Evolutionary conservation across 495 filamentous ascomycete species (phyloP), one percentile per base, ranked within the genome.

Genomic region (Lasiosphaeria miniovina): DNA sequence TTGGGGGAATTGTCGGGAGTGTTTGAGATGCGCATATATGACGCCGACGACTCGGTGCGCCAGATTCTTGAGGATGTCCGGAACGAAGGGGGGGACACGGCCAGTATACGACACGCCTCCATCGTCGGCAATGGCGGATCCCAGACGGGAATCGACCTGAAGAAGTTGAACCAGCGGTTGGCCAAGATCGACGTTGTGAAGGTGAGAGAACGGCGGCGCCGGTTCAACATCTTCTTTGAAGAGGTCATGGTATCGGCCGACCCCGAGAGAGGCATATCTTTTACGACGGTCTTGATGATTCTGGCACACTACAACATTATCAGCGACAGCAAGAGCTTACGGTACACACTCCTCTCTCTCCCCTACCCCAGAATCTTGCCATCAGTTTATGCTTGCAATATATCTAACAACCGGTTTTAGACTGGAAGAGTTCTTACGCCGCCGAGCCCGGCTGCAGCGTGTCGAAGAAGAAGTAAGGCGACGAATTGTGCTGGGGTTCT

Each of bases 261-360:
- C 74, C 86, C 86, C 0, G 87, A 90, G 55, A 84, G 87, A 50
- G 94, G 94, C 32, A 92, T 99, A 53, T 88, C 89, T 6, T 99
- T 99, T 74, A 96, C 91, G 17, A 85, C 88, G 6, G 88, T 96
- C n/a, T 77, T 99, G 51, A 93, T 99, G 90, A 96, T 96, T 57
- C 81, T 99, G 15, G 93, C 95, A 14, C 95, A 99, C 74, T 94
- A 98, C 80, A 99, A 99, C 61, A 91, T 99, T 68, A 99, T 99
- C 69, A 96, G 86, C 61, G 94, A 99, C 77, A 97, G 86, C 78
- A 97, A 97, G 79, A 94, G 90, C 74, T 74, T 99, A 64, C 85
- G 85, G 86, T 88, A 82, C 66, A 74, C 61, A 31, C 8, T 9
- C 9, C 57, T 46, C 51, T 24, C n/a, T 10, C 57, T 46, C 51